Evolutionary conservation across 78 protist species (phyloP).

Genomic region (Speleostelium caveatum): DNA sequence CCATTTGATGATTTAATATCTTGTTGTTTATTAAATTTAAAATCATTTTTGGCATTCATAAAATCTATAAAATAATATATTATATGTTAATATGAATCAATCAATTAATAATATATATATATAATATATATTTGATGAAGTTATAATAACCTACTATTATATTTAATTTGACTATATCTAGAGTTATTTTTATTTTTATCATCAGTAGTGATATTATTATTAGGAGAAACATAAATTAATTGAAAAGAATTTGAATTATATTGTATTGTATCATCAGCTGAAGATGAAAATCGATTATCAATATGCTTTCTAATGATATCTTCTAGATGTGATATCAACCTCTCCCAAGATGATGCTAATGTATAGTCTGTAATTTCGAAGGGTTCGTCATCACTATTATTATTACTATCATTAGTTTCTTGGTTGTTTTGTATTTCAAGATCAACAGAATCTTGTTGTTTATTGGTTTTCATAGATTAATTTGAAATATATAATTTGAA

Average conservation of each 20-base stretch:
- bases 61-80: constrained; percentile 2
- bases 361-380: constrained; percentile 75
- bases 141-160: constrained; percentile 8
- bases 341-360: constrained; percentile 65
- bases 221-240: constrained; percentile 47
- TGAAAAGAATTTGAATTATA: constrained; percentile 36
- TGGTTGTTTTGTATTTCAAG: no score
- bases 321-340: constrained; percentile 45
- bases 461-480: no score
- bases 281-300: constrained; percentile 11
- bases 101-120: neutral
- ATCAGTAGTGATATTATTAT: neutral
- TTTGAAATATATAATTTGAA: no score
- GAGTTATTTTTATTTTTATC: neutral
- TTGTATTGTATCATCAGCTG: constrained; percentile 18
- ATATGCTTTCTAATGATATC: neutral
- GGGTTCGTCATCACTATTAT: constrained; percentile 60
- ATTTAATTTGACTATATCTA: constrained; percentile 3
- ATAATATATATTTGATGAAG: neutral
- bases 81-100: neutral
- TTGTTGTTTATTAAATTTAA: constrained; percentile 25
- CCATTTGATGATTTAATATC: neutral
- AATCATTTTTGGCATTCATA: constrained; percentile 76
- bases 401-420: no score
- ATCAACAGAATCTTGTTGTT: no score